Evolutionary conservation across 2,329 filamentous ascomycete species (phyloP).

Genomic region (Magnaporthiopsis rhizophila): DNA sequence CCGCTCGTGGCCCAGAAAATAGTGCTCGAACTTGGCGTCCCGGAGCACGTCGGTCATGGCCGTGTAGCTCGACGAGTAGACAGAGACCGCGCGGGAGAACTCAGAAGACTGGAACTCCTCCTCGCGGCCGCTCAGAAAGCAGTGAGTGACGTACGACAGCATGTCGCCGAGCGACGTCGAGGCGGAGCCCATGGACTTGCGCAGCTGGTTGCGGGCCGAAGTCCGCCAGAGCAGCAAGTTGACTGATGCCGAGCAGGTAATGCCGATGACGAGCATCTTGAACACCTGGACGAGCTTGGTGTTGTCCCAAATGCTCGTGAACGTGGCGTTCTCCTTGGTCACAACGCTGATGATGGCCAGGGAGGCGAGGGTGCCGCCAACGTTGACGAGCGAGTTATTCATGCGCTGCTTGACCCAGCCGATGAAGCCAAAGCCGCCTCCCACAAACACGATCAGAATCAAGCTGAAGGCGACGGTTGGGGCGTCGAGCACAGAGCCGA

Average conservation of each 20-base stretch:
- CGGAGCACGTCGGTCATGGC: conserved; percentile 68
- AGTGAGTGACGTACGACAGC: conserved; percentile 70
- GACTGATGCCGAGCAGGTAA: conserved; percentile 61
- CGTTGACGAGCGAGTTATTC: conserved; percentile 72
- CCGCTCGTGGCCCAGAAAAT: conserved; percentile 67
- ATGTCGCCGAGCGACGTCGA: conserved; percentile 73
- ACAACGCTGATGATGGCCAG: conserved; percentile 84
- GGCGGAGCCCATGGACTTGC: conserved; percentile 63
- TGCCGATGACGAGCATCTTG: conserved; percentile 76
- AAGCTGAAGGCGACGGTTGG: conserved; percentile 68
- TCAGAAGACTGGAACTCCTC: conserved; percentile 61
- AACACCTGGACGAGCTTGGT: conserved; percentile 75
- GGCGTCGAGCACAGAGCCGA: conserved; percentile 58
- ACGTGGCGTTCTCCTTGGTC: conserved; percentile 84
- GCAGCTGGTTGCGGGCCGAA: conserved; percentile 66
- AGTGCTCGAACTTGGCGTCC: conserved; percentile 88
- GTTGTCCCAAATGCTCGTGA: conserved; percentile 72
- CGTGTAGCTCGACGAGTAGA: conserved; percentile 60
- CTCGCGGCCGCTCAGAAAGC: conserved; percentile 77
- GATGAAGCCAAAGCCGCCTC: conserved; percentile 77
- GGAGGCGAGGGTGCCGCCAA: conserved; percentile 77
- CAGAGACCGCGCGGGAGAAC: conserved; percentile 53
- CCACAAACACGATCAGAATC: conserved; percentile 76
- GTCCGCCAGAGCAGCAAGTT: conserved; percentile 73
- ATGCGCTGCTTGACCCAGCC: conserved; percentile 80